phyloP scores from a whole-genome alignment of 1,284 basidiomycete species.

The Pseudozyma hubeiensis region DNA sequence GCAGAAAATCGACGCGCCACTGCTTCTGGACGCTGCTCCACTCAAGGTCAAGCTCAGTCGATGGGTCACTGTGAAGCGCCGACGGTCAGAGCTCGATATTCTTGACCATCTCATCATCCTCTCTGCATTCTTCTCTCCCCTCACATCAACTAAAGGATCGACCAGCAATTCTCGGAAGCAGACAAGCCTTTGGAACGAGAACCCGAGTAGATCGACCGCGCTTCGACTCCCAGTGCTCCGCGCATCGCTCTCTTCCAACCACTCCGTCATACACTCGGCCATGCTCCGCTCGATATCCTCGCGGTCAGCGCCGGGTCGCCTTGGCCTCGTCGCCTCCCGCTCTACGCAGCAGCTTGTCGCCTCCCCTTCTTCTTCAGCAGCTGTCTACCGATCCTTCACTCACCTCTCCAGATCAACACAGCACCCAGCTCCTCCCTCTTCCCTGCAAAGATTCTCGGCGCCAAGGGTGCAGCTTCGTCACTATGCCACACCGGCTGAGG shows the following conservation, averaged over 20 bases:
- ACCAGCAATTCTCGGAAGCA: too few relatives aligned
- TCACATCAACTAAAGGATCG: neutral
- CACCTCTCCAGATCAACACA: conserved; percentile 28
- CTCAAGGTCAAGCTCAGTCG: neutral
- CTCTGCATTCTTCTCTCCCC: neutral
- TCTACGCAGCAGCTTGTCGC: conserved; percentile 15
- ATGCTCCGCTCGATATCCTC: conserved; percentile 52
- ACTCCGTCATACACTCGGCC: neutral
- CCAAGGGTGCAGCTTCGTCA: conserved; percentile 18
- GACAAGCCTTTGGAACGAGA: too few relatives aligned
- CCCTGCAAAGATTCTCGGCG: conserved; percentile 7
- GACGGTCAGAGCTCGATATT: too few relatives aligned
- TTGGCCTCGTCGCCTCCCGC: conserved; percentile 22
- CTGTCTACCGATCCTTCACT: conserved; percentile 23
- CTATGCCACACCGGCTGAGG: conserved; percentile 52
- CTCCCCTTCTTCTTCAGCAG: conserved; percentile 8
- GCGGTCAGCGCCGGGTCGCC: conserved; percentile 24
- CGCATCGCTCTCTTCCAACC: too few relatives aligned
- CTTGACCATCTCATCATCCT: too few relatives aligned
- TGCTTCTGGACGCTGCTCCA: neutral
- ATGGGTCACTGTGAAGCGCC: too few relatives aligned
- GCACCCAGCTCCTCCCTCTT: conserved; percentile 21
- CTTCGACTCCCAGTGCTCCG: too few relatives aligned
- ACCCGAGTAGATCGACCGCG: too few relatives aligned
- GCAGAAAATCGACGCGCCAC: too few relatives aligned